Evolutionary conservation across 352 stramenopile species (phyloP).

Genomic region (Phytopythium cucurbitacearum): DNA sequence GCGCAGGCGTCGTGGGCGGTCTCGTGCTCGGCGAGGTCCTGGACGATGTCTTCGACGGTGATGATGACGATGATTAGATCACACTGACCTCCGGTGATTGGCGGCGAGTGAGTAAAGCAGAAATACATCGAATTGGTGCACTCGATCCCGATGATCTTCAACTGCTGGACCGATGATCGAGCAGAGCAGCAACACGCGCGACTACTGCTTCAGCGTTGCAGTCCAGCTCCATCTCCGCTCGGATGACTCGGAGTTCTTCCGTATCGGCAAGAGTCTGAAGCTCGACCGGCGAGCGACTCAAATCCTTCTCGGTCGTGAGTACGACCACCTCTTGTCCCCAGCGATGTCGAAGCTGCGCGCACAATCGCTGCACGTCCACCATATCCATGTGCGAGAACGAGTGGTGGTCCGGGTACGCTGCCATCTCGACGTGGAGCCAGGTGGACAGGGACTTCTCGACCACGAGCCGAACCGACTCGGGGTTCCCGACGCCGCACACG

Average conservation of each 20-base stretch:
- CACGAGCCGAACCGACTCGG: slow-evolving; percentile 43
- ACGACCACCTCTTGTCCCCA: slow-evolving; percentile 21
- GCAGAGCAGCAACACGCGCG: too few relatives aligned
- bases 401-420: slow-evolving; percentile 64
- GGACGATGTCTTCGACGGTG: slow-evolving; percentile 48
- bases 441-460: slow-evolving; percentile 20
- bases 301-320: slow-evolving; percentile 70
- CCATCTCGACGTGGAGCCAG: slow-evolving; percentile 27
- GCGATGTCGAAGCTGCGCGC: slow-evolving; percentile 1
- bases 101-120: too few relatives aligned
- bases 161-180: too few relatives aligned
- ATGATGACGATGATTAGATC: neutral
- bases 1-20: slow-evolving; percentile 63
- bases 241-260: slow-evolving; percentile 8
- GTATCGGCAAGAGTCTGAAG: slow-evolving; percentile 12
- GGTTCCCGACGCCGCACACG: slow-evolving; percentile 65
- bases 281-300: slow-evolving; percentile 17
- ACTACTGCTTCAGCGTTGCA: too few relatives aligned
- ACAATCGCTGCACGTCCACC: slow-evolving; percentile 15
- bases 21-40: slow-evolving; percentile 70
- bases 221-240: too few relatives aligned
- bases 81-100: too few relatives aligned
- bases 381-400: slow-evolving; percentile 37
- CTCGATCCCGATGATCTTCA: too few relatives aligned
- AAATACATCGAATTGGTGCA: too few relatives aligned